Conservation (phyloP, 2,329 filamentous ascomycete species). For the Thielaviopsis ethacetica region DNA sequence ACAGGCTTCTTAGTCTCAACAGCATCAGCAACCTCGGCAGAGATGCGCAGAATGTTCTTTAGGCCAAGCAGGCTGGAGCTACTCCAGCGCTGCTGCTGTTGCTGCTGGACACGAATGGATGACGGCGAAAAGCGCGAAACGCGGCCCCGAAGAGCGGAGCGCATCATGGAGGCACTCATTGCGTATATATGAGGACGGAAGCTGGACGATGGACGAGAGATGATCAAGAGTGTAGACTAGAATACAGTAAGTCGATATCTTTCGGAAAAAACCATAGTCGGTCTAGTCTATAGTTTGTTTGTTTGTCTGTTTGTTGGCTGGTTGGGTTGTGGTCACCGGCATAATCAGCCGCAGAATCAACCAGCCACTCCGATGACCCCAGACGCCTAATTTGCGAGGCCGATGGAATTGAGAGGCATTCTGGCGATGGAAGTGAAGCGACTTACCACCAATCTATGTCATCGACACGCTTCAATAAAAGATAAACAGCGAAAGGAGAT, state of each 20-base stretch:
- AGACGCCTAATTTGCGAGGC: background rate
- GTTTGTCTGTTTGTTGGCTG: background rate
- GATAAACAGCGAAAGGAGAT: background rate
- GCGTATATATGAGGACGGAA: background rate
- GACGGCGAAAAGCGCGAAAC: background rate
- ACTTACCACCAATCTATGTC: background rate
- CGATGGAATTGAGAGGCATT: background rate
- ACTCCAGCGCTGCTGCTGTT: constrained; percentile 6
- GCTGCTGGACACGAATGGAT: background rate
- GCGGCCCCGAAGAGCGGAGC: background rate
- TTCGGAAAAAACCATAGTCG: background rate
- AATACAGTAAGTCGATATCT: background rate
- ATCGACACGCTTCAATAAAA: background rate
- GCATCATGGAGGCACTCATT: constrained; percentile 1
- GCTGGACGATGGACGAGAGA: background rate
- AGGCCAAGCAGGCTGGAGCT: constrained; percentile 18
- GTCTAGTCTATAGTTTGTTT: background rate
- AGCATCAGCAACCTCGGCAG: constrained; percentile 69
- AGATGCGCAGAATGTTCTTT: constrained; percentile 45
- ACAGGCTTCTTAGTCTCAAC: constrained; percentile 60
- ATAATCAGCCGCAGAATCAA: background rate
- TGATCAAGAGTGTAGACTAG: background rate
- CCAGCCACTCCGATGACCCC: background rate
- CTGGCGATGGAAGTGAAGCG: background rate
- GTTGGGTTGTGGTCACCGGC: background rate